These are phyloP conservation scores for Globisporangium parvum DNA, from an alignment of 352 stramenopile species.

Conservation along the genomic window DNA sequence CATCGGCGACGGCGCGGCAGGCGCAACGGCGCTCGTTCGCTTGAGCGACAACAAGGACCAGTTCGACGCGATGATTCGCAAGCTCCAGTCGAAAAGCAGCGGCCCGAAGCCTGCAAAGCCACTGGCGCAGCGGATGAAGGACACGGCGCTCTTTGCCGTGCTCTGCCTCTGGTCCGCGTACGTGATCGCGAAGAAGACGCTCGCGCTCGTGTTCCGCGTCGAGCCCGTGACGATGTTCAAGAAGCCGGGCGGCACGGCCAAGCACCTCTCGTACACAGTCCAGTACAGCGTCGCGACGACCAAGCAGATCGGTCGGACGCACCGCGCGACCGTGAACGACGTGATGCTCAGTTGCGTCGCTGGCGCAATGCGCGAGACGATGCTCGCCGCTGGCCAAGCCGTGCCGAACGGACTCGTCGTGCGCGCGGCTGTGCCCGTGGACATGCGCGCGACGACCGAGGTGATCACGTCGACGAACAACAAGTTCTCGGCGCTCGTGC, in stretches of 20 bases:
- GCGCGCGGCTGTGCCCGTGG: slow-evolving; percentile 67
- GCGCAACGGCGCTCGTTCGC: slow-evolving; percentile 53
- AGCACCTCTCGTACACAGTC: slow-evolving; percentile 69
- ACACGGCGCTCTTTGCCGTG: slow-evolving; percentile 22
- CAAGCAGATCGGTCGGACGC: slow-evolving; percentile 68
- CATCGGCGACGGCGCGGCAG: slow-evolving; percentile 64
- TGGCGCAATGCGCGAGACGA: slow-evolving; percentile 65
- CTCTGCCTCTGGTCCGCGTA: slow-evolving; percentile 51
- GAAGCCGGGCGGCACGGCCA: slow-evolving; percentile 40
- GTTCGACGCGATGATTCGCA: slow-evolving; percentile 57
- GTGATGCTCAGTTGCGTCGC: slow-evolving; percentile 77
- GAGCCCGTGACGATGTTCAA: slow-evolving; percentile 72
- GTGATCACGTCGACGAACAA: slow-evolving; percentile 58
- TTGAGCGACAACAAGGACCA: slow-evolving; percentile 67
- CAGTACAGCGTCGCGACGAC: slow-evolving; percentile 62
- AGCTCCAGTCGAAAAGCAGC: slow-evolving; percentile 28
- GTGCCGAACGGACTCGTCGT: slow-evolving; percentile 47
- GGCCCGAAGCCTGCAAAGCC: slow-evolving; percentile 28
- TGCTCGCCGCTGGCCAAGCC: slow-evolving; percentile 28
- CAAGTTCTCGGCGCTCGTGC: slow-evolving; percentile 71
- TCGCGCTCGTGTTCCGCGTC: slow-evolving; percentile 32
- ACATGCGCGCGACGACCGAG: slow-evolving; percentile 70
- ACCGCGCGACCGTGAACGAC: slow-evolving; percentile 69
- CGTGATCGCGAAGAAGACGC: slow-evolving; percentile 51
- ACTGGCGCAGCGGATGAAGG: slow-evolving; percentile 17